phyloP scores from a whole-genome alignment of 768 basidiomycete genomes.

The Clitopilus passeckerianus region DNA sequence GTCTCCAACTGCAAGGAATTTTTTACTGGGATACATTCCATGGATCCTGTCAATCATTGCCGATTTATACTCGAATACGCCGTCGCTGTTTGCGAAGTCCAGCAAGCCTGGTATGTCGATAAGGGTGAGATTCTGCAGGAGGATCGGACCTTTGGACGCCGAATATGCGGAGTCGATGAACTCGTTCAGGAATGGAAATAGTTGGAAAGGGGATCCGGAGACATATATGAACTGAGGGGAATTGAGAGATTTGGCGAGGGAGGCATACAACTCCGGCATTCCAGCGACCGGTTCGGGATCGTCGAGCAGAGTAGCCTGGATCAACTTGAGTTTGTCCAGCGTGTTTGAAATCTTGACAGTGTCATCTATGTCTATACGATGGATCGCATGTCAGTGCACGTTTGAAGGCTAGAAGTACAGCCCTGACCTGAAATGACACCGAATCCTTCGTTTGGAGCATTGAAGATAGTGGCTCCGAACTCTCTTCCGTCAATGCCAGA shows the following conservation, averaged over 20 bases:
- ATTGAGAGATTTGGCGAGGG: constrained; percentile 28
- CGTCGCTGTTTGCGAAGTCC: constrained; percentile 20
- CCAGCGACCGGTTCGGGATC: constrained; percentile 34
- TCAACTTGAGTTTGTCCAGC: constrained; percentile 25
- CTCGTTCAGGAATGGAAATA: constrained; percentile 37
- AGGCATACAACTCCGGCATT: constrained; percentile 40
- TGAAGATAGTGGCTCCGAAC: constrained; percentile 26
- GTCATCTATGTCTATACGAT: constrained; percentile 33
- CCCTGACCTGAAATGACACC: constrained; percentile 37
- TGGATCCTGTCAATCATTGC: constrained; percentile 31
- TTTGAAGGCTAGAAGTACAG: neutral
- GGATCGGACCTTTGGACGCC: constrained; percentile 30
- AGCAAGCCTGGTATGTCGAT: constrained; percentile 22
- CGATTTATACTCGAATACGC: constrained; percentile 29
- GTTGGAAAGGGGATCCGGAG: constrained; percentile 39
- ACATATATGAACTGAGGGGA: constrained; percentile 37
- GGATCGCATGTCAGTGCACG: neutral
- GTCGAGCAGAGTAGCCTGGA: constrained; percentile 34
- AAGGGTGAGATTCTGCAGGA: constrained; percentile 32
- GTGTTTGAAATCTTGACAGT: constrained; percentile 38
- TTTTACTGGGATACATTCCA: constrained; percentile 37
- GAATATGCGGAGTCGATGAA: constrained; percentile 32
- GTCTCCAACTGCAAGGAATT: constrained; percentile 36
- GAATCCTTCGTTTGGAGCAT: constrained; percentile 30
- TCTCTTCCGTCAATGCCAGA: constrained; percentile 12